Percentiles rank a stretch among this genome's conserved stretches.
Evolutionary conservation across 2,329 filamentous ascomycete genomes (phyloP).

Genomic region (Botrytis sinoallii): DNA sequence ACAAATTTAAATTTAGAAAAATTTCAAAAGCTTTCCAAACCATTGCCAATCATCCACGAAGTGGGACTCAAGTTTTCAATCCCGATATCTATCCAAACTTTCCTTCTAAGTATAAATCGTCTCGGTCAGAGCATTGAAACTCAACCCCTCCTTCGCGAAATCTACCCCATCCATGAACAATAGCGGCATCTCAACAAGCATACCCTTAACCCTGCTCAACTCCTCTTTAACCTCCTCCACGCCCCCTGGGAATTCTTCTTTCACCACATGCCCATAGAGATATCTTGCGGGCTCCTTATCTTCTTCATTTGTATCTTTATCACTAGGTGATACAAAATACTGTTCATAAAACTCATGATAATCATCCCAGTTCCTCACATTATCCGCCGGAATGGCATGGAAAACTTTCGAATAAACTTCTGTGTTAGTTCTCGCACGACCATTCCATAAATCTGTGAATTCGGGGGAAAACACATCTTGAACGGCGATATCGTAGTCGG

Average conservation of each 20-base stretch:
- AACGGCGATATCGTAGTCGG: constrained; percentile 64
- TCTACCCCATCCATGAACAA: constrained; percentile 81
- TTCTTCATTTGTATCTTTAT: constrained; percentile 41
- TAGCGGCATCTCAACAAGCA: constrained; percentile 85
- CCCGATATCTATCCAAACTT: not conserved
- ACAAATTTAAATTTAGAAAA: not conserved
- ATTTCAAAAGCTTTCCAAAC: not conserved
- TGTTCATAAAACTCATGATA: constrained; percentile 69
- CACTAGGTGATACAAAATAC: constrained; percentile 59
- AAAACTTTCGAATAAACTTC: constrained; percentile 78
- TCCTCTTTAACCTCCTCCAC: constrained; percentile 70
- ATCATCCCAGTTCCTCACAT: constrained; percentile 66
- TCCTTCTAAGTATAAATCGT: constrained; percentile 60
- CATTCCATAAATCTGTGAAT: constrained; percentile 70
- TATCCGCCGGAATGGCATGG: constrained; percentile 71
- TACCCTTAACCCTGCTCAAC: constrained; percentile 64
- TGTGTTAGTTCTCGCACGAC: constrained; percentile 73
- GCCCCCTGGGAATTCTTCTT: constrained; percentile 72
- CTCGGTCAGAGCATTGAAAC: constrained; percentile 68
- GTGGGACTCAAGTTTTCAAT: not conserved
- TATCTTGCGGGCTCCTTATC: constrained; percentile 55
- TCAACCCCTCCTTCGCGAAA: constrained; percentile 77
- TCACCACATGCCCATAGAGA: constrained; percentile 83
- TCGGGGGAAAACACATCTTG: constrained; percentile 67
- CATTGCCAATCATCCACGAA: not conserved